phyloP scores from a whole-genome alignment of 2,329 filamentous ascomycete genomes.

The Hymenoscyphus scutula region DNA sequence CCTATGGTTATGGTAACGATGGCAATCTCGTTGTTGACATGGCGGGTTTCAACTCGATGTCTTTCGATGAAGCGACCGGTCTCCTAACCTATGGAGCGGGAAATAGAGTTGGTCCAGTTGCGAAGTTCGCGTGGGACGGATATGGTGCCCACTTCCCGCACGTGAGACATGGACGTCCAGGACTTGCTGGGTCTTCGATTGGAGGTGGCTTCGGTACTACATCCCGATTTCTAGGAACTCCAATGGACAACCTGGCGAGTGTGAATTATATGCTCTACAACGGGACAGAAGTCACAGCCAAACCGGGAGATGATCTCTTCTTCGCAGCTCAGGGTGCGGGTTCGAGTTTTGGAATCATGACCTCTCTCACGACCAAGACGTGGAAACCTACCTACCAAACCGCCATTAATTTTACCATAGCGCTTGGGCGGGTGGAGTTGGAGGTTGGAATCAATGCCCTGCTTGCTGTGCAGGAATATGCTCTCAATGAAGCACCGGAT shows the following conservation, averaged over 20 bases:
- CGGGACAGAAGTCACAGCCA: constrained; percentile 13
- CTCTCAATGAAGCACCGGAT: constrained; percentile 18
- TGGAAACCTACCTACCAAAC: constrained; percentile 12
- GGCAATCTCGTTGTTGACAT: constrained; percentile 19
- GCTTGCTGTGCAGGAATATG: constrained; percentile 18
- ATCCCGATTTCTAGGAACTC: constrained; percentile 16
- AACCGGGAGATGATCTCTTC: constrained; percentile 15
- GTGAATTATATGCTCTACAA: constrained; percentile 24
- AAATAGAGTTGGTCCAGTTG: constrained; percentile 14
- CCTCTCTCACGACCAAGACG: constrained; percentile 18
- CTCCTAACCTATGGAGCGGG: constrained; percentile 19
- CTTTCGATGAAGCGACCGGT: constrained; percentile 7
- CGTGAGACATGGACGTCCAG: constrained; percentile 16
- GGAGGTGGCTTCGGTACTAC: constrained; percentile 20
- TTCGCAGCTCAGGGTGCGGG: constrained; percentile 20
- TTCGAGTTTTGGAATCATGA: constrained; percentile 15
- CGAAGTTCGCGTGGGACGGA: constrained; percentile 17
- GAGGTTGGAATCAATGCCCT: not conserved
- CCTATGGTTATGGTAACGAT: constrained; percentile 18
- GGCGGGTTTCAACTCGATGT: constrained; percentile 16
- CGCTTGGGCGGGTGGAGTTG: not conserved
- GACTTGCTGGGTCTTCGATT: constrained; percentile 17
- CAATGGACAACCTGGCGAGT: constrained; percentile 17
- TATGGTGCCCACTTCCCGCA: constrained; percentile 19
- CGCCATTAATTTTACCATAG: constrained; percentile 13